Percentiles rank a stretch among this genome's conserved stretches.
These are phyloP conservation scores for Chaetoscypha palmicola DNA, from an alignment of 2,329 filamentous ascomycete species.

Conservation along the genomic window DNA sequence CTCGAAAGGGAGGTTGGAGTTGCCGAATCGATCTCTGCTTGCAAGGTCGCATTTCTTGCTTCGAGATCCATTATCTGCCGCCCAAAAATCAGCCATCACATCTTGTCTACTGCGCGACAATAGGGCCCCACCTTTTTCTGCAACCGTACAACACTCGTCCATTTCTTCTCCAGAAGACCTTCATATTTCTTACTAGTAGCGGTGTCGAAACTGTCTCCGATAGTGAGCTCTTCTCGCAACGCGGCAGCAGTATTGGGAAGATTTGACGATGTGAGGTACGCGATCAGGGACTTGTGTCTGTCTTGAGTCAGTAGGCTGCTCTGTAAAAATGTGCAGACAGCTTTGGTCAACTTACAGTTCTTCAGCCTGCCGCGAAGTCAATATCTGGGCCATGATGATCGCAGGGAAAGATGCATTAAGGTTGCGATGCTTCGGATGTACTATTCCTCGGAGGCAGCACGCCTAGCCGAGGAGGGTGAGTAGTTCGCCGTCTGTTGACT, in stretches of 20 bases:
- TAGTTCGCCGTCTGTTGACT: conserved; percentile 9
- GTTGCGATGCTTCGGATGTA: conserved; percentile 8
- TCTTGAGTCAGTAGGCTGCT: conserved; percentile 16
- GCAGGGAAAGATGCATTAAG: conserved; percentile 25
- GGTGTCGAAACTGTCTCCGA: conserved; percentile 66
- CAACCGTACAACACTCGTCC: conserved; percentile 88
- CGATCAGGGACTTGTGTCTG: conserved; percentile 90
- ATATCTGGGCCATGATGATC: conserved; percentile 61
- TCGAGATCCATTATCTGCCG: conserved; percentile 87
- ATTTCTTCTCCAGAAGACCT: conserved; percentile 92
- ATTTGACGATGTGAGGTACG: conserved; percentile 72
- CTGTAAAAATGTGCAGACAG: no score
- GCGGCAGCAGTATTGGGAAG: conserved; percentile 62
- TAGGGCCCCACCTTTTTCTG: conserved; percentile 73
- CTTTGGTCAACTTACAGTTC: conserved; percentile 61
- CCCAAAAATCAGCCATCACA: conserved; percentile 11
- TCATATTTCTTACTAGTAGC: conserved; percentile 90
- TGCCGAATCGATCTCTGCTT: conserved; percentile 76
- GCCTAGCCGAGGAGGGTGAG: conserved; percentile 13
- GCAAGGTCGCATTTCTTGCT: conserved; percentile 62
- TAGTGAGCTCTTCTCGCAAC: conserved; percentile 68
- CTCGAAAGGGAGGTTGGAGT: conserved; percentile 69
- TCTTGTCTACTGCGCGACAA: background rate
- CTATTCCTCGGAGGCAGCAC: conserved; percentile 17
- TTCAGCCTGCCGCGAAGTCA: conserved; percentile 76